Evolutionary conservation across 805 yeast species (phyloP).

Genomic region (Priceomyces castillae): DNA sequence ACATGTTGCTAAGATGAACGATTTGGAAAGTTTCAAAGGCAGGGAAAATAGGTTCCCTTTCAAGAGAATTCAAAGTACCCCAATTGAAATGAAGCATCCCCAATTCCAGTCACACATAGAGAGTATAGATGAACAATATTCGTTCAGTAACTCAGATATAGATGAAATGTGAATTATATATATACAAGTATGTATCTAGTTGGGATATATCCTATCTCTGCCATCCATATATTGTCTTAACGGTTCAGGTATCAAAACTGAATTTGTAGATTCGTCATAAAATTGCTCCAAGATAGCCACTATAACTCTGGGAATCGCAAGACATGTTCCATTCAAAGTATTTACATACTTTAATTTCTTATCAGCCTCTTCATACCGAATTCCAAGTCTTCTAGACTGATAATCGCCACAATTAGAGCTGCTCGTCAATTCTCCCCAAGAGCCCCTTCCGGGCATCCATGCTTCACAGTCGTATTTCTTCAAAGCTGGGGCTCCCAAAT

Average conservation of each 20-base stretch:
- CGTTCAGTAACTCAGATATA: slow-evolving; percentile 12
- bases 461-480: slow-evolving; percentile 93
- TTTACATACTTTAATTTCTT: slow-evolving; percentile 54
- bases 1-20: slow-evolving; percentile 19
- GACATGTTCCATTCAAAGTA: slow-evolving; percentile 92
- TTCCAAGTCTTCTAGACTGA: slow-evolving; percentile 80
- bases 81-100: slow-evolving; percentile 10
- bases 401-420: slow-evolving; percentile 90
- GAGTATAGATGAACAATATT: slow-evolving; percentile 6
- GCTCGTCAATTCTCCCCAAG: slow-evolving; percentile 91
- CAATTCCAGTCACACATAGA: slow-evolving; percentile 1
- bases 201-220: slow-evolving; percentile 30
- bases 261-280: slow-evolving; percentile 56
- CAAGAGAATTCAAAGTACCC: slow-evolving; percentile 31
- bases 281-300: slow-evolving; percentile 86
- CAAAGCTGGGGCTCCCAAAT: slow-evolving; percentile 90
- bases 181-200: slow-evolving; percentile 12
- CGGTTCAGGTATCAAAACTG: slow-evolving; percentile 64
- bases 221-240: slow-evolving; percentile 73
- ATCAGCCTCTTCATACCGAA: slow-evolving; percentile 46
- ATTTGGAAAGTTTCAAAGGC: slow-evolving; percentile 9
- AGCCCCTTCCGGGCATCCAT: slow-evolving; percentile 96
- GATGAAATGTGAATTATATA: slow-evolving; percentile 6
- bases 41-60: slow-evolving; percentile 1
- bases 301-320: slow-evolving; percentile 91